A percentile compares a stretch with the other conserved stretches of the same genome.
Evolutionary conservation across 2,329 filamentous ascomycete species (phyloP).

Genomic region (Xylaria polymorpha): DNA sequence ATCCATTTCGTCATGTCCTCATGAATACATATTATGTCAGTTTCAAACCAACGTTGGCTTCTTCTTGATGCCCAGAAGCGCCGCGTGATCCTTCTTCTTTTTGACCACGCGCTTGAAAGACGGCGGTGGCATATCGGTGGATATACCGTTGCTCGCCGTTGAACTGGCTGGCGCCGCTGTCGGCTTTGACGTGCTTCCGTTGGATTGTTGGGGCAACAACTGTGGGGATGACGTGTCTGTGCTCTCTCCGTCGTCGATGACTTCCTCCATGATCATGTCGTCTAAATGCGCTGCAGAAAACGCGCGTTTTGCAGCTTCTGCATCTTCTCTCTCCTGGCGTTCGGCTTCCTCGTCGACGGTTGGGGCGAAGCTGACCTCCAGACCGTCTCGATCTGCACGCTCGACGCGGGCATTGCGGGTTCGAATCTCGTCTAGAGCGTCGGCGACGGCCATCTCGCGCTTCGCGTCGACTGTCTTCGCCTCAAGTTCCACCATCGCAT

Average conservation of each 20-base stretch:
- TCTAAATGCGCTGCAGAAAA: slow-evolving; percentile 73
- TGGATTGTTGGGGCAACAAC: slow-evolving; percentile 19
- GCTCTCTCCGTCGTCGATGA: slow-evolving; percentile 47
- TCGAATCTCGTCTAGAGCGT: slow-evolving; percentile 94
- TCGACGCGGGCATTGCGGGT: slow-evolving; percentile 91
- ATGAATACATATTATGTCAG: neutral
- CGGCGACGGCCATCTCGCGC: slow-evolving; percentile 94
- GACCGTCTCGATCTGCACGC: slow-evolving; percentile 75
- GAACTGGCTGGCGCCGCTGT: slow-evolving; percentile 44
- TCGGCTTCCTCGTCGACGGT: slow-evolving; percentile 69
- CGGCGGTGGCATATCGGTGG: slow-evolving; percentile 63
- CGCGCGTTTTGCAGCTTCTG: slow-evolving; percentile 80
- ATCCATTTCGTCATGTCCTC: neutral
- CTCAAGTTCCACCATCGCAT: slow-evolving; percentile 96
- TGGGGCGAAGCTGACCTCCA: slow-evolving; percentile 66
- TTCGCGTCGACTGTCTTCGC: slow-evolving; percentile 93
- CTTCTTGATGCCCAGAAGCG: slow-evolving; percentile 87
- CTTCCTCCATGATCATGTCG: slow-evolving; percentile 62
- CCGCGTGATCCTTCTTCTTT: slow-evolving; percentile 85
- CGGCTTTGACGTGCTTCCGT: slow-evolving; percentile 1
- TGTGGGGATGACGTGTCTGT: slow-evolving; percentile 18
- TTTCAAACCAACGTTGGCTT: slow-evolving; percentile 70
- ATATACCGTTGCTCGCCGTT: slow-evolving; percentile 18
- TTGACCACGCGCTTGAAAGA: slow-evolving; percentile 82
- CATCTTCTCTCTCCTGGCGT: slow-evolving; percentile 82